Conservation (phyloP, 2,329 filamentous ascomycete genomes). For the Byssochlamys sp. region DNA sequence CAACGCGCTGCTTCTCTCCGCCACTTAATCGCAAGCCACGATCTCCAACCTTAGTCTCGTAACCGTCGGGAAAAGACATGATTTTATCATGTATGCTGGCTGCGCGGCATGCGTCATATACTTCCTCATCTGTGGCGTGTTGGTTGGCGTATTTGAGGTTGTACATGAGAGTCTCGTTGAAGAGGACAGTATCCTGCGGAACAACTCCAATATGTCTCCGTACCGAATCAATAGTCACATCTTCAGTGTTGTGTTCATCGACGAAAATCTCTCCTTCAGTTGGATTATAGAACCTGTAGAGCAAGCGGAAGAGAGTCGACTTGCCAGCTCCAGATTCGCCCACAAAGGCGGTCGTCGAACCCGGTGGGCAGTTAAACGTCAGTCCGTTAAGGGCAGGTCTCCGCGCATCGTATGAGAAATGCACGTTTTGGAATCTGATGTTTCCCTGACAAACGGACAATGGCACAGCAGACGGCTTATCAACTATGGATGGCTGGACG, state of each 20-base stretch:
- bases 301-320: constrained; percentile 86
- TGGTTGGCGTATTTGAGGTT: constrained; percentile 85
- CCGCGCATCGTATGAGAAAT: constrained; percentile 80
- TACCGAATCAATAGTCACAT: constrained; percentile 87
- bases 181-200: constrained; percentile 88
- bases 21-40: constrained; percentile 77
- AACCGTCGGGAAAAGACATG: constrained; percentile 75
- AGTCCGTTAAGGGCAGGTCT: constrained; percentile 77
- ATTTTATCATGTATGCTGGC: constrained; percentile 92
- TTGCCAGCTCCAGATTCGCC: constrained; percentile 95
- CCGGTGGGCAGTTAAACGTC: constrained; percentile 74
- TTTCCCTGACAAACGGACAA: constrained; percentile 65
- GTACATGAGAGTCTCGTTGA: constrained; percentile 92
- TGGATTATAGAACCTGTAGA: constrained; percentile 94
- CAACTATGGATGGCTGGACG: constrained; percentile 82
- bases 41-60: constrained; percentile 83
- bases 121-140: constrained; percentile 66
- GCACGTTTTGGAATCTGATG: constrained; percentile 77
- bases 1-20: constrained; percentile 86
- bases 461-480: constrained; percentile 55
- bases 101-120: constrained; percentile 70
- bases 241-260: constrained; percentile 73
- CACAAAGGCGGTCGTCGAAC: constrained; percentile 89
- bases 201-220: constrained; percentile 87
- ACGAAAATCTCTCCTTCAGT: constrained; percentile 70